Evolutionary conservation across 306 rosid genomes (phyloP).

Genomic region (Cucurbita moschata): DNA sequence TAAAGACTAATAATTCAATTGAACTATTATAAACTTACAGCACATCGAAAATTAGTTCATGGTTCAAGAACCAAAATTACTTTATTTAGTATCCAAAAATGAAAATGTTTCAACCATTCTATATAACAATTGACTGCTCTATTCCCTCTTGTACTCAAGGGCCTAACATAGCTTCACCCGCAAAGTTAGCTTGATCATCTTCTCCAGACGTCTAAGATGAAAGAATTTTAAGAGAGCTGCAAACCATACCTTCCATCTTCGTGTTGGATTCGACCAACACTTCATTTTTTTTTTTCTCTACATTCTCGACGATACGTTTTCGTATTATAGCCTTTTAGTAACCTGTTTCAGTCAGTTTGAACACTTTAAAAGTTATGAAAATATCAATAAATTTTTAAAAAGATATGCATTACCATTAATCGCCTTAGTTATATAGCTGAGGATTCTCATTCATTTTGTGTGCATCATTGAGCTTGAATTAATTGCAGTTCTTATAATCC

Average conservation of each 20-base stretch:
- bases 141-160: not conserved
- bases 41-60: not conserved
- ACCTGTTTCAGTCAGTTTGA: not conserved
- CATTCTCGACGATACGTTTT: not conserved
- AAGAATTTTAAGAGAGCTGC: not conserved
- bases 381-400: not conserved
- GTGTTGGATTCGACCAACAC: not conserved
- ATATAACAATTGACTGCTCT: not conserved
- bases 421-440: not conserved
- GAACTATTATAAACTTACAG: not conserved
- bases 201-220: not conserved
- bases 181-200: not conserved
- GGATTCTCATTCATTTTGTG: not conserved
- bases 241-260: not conserved
- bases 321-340: not conserved
- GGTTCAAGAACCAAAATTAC: not conserved
- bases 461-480: not conserved
- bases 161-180: not conserved
- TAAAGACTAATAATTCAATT: not conserved
- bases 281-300: not conserved
- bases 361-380: not conserved
- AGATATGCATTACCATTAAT: not conserved
- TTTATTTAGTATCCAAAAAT: not conserved
- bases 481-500: conserved; percentile 32
- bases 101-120: not conserved